phyloP scores from a whole-genome alignment of 1,284 basidiomycete genomes.

The Ganoderma multipileum region DNA sequence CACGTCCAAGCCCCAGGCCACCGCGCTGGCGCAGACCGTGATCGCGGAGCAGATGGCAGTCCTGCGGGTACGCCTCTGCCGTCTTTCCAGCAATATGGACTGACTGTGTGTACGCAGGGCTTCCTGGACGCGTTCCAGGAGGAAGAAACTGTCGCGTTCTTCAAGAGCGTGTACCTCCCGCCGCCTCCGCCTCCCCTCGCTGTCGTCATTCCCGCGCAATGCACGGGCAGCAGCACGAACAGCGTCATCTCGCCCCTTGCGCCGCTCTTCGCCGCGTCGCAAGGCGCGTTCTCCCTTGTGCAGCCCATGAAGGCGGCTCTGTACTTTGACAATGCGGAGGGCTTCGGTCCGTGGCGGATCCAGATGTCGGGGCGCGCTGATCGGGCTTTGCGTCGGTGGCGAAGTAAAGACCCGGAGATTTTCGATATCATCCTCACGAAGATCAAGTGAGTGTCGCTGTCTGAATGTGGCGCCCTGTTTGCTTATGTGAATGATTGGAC shows the following conservation, averaged over 20 bases:
- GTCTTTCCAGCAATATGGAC: background rate
- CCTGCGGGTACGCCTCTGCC: background rate
- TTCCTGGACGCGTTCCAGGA: background rate
- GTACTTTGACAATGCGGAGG: slow-evolving; percentile 55
- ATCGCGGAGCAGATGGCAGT: slow-evolving; percentile 8
- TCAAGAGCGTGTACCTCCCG: background rate
- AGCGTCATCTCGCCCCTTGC: background rate
- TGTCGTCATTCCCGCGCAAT: background rate
- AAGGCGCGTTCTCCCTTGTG: background rate
- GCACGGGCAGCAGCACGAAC: background rate
- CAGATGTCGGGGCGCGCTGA: slow-evolving; percentile 53
- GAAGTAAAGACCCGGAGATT: slow-evolving; percentile 46
- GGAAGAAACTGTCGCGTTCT: background rate
- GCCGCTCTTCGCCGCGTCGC: background rate
- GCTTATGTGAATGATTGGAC: too few relatives aligned
- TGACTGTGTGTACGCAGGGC: background rate
- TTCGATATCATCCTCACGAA: slow-evolving; percentile 63
- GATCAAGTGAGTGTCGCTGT: slow-evolving; percentile 61
- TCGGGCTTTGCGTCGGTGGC: slow-evolving; percentile 48
- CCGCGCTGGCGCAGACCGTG: slow-evolving; percentile 31
- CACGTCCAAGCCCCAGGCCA: slow-evolving; percentile 31
- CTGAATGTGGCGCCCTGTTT: background rate
- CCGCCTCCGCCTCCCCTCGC: background rate
- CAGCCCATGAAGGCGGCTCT: slow-evolving; percentile 52
- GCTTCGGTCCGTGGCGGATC: slow-evolving; percentile 60